Base-by-base conservation (phyloP, 129 eudicot genomes). In the Escallonia rubra region DNA sequence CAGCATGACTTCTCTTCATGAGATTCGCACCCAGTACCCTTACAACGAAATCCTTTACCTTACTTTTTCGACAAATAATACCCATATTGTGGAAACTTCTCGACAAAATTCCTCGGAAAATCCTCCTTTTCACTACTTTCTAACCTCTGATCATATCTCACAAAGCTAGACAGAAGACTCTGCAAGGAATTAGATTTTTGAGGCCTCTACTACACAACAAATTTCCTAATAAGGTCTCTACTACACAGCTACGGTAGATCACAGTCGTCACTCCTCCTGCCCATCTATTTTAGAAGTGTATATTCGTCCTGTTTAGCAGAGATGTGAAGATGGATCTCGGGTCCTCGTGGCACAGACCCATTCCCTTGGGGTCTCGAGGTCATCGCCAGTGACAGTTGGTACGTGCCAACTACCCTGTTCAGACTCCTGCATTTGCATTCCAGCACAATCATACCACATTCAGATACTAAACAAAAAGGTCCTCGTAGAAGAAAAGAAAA, bases 391-490 rank as follows among this genome's bases (percentile, higher is more conserved):
- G 62, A 89, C 87, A 42, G 88, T 89, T 47, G 99, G 99, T 69
- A 94, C 60, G 66, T 94, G 99, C 99, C 99, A 94, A 71, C 84
- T 78, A 45, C 99, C 99, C 61, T 70, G 70, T 75, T 94, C 97
- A 3, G 99, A 89, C 69, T 94, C 99, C 95, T 94, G 86, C 68
- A 70, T 72, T 78, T 15, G 42, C 73, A 72, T 66, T 53, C 55
- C 34, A 23, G 34, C 34, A 23, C 34, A 23, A 23, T 23, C 34
- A 23, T 23, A 6, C 61, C 51, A 48, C 59, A 70, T 42, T 61
- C 9, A 9, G 38, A 38, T 2, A 59, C 39, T 47, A 9, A 53
- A 10, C 40, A 4, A 3, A 14, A 15, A 61, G 50, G 23, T 44
- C 6, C 47, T 57, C 46, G 54, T 4, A 48, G 40, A 57, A 6